Conservation (phyloP, 116 monocot species). For the Cymodocea nodosa region DNA sequence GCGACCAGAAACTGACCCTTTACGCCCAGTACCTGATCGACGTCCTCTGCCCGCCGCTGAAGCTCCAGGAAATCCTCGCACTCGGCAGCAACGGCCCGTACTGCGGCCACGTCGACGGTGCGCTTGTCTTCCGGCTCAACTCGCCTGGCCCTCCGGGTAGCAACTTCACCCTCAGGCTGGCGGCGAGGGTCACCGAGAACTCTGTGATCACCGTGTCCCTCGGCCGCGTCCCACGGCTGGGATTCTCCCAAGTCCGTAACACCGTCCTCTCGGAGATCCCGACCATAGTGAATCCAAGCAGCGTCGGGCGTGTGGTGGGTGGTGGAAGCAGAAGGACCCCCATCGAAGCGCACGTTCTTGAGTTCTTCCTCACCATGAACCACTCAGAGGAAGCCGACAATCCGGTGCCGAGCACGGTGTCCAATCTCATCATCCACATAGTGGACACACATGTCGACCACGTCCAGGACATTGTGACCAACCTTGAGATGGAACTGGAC, state of each 20-base stretch:
- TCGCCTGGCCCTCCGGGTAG: slow-evolving; percentile 72
- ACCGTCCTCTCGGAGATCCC: slow-evolving; percentile 74
- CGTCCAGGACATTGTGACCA: slow-evolving; percentile 79
- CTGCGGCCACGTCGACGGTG: slow-evolving; percentile 59
- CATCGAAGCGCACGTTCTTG: slow-evolving; percentile 68
- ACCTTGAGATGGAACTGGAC: slow-evolving; percentile 87
- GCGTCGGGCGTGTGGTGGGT: neutral
- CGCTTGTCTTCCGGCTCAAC: slow-evolving; percentile 76
- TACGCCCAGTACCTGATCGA: slow-evolving; percentile 76
- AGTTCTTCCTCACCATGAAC: slow-evolving; percentile 75
- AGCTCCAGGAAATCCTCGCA: slow-evolving; percentile 91
- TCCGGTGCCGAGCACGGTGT: slow-evolving; percentile 47
- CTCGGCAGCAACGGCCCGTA: slow-evolving; percentile 84
- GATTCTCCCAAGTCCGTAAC: slow-evolving; percentile 38
- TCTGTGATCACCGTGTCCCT: slow-evolving; percentile 69
- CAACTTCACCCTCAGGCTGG: slow-evolving; percentile 59
- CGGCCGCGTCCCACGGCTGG: slow-evolving; percentile 70
- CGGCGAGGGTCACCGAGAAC: slow-evolving; percentile 63
- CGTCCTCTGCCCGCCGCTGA: slow-evolving; percentile 77
- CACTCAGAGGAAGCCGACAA: slow-evolving; percentile 87
- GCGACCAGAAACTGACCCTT: slow-evolving; percentile 46
- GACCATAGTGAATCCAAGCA: slow-evolving; percentile 15
- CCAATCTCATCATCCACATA: slow-evolving; percentile 69
- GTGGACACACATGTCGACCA: slow-evolving; percentile 90
- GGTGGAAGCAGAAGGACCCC: slow-evolving; percentile 19